Evolutionary conservation across 176 grass and related monocot genomes (phyloP).

Genomic region (Carex kokanica): DNA sequence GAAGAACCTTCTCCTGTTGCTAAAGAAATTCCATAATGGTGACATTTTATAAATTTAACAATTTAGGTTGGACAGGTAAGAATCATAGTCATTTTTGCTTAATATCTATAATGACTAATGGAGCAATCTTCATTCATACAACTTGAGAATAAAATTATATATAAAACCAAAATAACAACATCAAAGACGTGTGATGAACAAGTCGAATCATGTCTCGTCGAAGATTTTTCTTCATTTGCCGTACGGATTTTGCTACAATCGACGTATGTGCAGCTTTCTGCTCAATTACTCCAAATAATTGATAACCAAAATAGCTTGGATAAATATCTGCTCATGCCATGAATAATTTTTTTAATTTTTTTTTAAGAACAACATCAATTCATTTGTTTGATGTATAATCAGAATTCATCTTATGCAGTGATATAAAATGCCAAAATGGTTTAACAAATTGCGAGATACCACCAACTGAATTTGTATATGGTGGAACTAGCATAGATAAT

Average conservation of each 20-base stretch:
- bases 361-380: not conserved
- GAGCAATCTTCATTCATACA: not conserved
- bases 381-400: not conserved
- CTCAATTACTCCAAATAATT: slow-evolving; percentile 1
- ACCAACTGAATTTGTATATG: not conserved
- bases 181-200: slow-evolving; percentile 1
- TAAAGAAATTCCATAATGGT: not conserved
- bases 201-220: not conserved
- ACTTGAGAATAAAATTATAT: not conserved
- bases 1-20: not conserved
- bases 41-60: not conserved
- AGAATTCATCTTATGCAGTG: not conserved
- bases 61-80: not conserved
- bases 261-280: not conserved
- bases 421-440: not conserved
- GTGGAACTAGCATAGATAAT: not conserved
- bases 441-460: not conserved
- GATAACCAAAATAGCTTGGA: not conserved
- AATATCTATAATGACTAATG: not conserved
- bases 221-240: not conserved
- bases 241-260: not conserved
- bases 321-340: not conserved
- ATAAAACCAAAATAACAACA: not conserved
- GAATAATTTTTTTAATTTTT: not conserved
- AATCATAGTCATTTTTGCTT: not conserved